phyloP scores from a whole-genome alignment of 1,139 yeast genomes.

The Nematodospora anomalae region DNA sequence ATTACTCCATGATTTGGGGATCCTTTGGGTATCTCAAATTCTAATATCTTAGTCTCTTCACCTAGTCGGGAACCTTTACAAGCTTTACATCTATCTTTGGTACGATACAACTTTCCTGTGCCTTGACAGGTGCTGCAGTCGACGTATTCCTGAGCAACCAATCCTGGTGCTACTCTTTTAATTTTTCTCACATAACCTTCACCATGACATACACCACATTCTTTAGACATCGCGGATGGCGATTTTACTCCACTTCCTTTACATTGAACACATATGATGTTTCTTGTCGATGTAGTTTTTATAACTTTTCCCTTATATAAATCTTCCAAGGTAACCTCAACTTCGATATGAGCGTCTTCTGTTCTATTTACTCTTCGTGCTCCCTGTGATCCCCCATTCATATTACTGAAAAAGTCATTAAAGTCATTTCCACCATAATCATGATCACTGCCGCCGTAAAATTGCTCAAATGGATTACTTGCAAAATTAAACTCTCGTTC shows the following conservation, averaged over 20 bases:
- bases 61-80: constrained; percentile 67
- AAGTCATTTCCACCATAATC: constrained; percentile 67
- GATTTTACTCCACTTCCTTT: constrained; percentile 72
- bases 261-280: constrained; percentile 70
- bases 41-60: constrained; percentile 72
- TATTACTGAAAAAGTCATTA: constrained; percentile 62
- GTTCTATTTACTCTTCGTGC: constrained; percentile 33
- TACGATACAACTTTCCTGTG: constrained; percentile 58
- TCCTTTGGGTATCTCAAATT: constrained; percentile 78
- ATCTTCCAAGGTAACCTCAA: constrained; percentile 71
- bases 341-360: constrained; percentile 65
- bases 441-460: constrained; percentile 28
- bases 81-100: constrained; percentile 73
- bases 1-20: constrained; percentile 61
- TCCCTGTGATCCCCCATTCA: constrained; percentile 30
- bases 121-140: constrained; percentile 76
- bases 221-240: constrained; percentile 50
- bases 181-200: constrained; percentile 62
- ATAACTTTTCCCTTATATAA: constrained; percentile 79
- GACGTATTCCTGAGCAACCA: constrained; percentile 62
- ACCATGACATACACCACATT: constrained; percentile 74
- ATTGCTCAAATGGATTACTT: constrained; percentile 46
- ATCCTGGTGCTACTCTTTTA: constrained; percentile 72
- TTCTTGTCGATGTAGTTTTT: constrained; percentile 72
- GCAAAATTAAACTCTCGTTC: constrained; percentile 21